Conservation (phyloP, 306 rosid species). For the Luffa acutangula region DNA sequence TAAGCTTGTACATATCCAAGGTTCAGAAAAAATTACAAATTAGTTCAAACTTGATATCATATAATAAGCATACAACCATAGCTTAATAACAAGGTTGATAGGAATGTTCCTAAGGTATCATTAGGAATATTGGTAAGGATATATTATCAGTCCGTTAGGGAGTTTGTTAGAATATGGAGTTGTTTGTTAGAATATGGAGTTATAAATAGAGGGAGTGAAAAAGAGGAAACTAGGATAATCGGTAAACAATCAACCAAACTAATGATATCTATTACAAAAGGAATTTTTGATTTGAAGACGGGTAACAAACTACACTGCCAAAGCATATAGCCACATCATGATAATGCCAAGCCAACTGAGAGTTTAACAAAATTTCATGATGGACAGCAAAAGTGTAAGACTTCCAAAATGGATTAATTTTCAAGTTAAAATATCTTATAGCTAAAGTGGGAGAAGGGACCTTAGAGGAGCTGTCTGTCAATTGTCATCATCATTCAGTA, state of each 20-base stretch:
- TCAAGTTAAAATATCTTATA: not conserved
- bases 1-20: not conserved
- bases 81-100: not conserved
- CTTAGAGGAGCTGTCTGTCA: conserved; percentile 42
- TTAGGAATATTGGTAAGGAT: too few relatives aligned
- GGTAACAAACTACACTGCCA: not conserved
- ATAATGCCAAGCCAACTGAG: not conserved
- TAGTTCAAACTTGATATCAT: not conserved
- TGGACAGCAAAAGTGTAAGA: not conserved
- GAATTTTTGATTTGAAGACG: not conserved
- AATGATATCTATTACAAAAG: not conserved
- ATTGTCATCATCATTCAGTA: conserved; percentile 50
- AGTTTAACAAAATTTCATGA: not conserved
- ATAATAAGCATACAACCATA: not conserved
- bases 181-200: too few relatives aligned
- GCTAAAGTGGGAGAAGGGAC: conserved; percentile 10
- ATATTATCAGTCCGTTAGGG: too few relatives aligned
- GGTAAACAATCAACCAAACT: not conserved
- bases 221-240: too few relatives aligned
- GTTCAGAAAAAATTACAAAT: not conserved
- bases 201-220: too few relatives aligned
- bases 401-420: not conserved
- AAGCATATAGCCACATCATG: not conserved
- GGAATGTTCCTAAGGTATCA: not conserved
- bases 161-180: too few relatives aligned